phyloP scores from a whole-genome alignment of 768 basidiomycete species.

The Hypsizygus marmoreus region DNA sequence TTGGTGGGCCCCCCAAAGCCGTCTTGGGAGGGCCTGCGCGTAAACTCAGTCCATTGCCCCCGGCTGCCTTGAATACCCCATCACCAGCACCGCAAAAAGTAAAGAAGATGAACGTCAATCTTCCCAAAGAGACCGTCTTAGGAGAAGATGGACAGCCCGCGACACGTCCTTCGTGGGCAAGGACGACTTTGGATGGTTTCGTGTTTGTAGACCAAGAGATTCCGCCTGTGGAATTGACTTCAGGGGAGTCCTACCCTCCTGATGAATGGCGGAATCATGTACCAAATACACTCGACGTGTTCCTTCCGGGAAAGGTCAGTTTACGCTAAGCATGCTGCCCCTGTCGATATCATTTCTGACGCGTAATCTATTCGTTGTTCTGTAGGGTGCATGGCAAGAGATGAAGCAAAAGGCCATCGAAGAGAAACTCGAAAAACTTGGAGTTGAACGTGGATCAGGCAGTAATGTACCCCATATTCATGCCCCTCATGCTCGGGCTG shows the following conservation, averaged over 20 bases:
- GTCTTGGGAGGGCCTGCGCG: slow-evolving; percentile 77
- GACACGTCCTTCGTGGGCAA: slow-evolving; percentile 59
- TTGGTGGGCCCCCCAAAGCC: slow-evolving; percentile 89
- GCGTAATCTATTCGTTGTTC: slow-evolving; percentile 9
- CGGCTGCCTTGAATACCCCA: slow-evolving; percentile 28
- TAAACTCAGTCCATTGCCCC: slow-evolving; percentile 69
- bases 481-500: slow-evolving; percentile 79
- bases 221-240: slow-evolving; percentile 33
- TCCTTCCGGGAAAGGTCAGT: slow-evolving; percentile 77
- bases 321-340: slow-evolving; percentile 5
- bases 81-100: slow-evolving; percentile 43
- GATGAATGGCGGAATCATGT: slow-evolving; percentile 58
- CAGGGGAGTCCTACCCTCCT: slow-evolving; percentile 63
- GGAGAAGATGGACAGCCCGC: slow-evolving; percentile 42
- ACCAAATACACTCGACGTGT: slow-evolving; percentile 77
- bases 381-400: slow-evolving; percentile 71
- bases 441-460: slow-evolving; percentile 68
- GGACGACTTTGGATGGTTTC: slow-evolving; percentile 47
- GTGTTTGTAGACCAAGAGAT: slow-evolving; percentile 22
- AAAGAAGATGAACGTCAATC: slow-evolving; percentile 70
- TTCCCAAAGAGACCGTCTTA: slow-evolving; percentile 68
- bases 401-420: slow-evolving; percentile 75
- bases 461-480: slow-evolving; percentile 61
- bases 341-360: slow-evolving; percentile 13
- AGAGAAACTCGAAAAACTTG: slow-evolving; percentile 77